Conservation (phyloP, 2,329 filamentous ascomycete species). For the Lachnellula arida region DNA sequence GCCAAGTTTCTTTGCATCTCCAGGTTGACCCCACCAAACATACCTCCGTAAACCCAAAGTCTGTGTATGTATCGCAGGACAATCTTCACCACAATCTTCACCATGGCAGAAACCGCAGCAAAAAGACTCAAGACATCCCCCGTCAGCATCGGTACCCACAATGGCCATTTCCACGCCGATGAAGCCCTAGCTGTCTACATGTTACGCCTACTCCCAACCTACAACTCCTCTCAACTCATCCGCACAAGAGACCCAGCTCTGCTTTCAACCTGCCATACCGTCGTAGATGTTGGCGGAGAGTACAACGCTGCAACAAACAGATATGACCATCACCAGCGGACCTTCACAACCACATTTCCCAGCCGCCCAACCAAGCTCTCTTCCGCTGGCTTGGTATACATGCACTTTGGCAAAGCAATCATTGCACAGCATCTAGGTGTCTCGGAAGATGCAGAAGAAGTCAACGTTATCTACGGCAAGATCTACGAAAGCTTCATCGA, state of each 20-base stretch:
- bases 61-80: constrained; percentile 39
- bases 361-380: constrained; percentile 82
- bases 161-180: constrained; percentile 97
- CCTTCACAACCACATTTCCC: constrained; percentile 82
- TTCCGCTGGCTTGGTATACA: constrained; percentile 88
- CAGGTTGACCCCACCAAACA: constrained; percentile 2
- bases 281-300: constrained; percentile 95
- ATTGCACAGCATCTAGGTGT: constrained; percentile 65
- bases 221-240: constrained; percentile 67
- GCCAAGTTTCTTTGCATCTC: not conserved
- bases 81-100: no score
- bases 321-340: constrained; percentile 97
- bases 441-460: constrained; percentile 58
- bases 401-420: constrained; percentile 88
- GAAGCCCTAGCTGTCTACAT: constrained; percentile 96
- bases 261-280: constrained; percentile 81
- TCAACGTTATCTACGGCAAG: constrained; percentile 76
- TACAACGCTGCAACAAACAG: constrained; percentile 74
- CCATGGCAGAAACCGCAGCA: constrained; percentile 64
- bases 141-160: constrained; percentile 74
- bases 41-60: not conserved
- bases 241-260: constrained; percentile 80
- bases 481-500: constrained; percentile 92
- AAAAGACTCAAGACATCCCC: constrained; percentile 80
- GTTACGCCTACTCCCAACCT: constrained; percentile 81